Percentiles rank a stretch among this genome's conserved stretches.
phyloP scores from a whole-genome alignment of 345 rosid genomes.

The Populus ilicifolia region DNA sequence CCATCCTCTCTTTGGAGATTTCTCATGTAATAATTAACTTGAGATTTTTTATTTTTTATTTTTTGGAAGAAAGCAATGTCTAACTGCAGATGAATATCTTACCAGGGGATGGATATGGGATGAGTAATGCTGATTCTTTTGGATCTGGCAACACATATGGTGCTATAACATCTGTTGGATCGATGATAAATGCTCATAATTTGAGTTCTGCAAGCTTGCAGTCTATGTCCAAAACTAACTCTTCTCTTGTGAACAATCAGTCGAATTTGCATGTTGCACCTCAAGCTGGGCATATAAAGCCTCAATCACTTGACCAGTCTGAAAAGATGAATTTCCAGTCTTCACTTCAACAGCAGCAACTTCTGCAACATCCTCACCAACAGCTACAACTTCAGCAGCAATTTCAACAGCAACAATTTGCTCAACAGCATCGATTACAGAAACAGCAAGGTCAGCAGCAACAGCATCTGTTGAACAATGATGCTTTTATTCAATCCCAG shows the following conservation, averaged over 20 bases:
- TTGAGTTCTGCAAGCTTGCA: constrained; percentile 1
- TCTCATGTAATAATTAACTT: not conserved
- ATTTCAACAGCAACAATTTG: constrained; percentile 55
- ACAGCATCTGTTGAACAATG: constrained; percentile 43
- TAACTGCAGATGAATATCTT: constrained; percentile 15
- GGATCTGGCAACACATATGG: constrained; percentile 62
- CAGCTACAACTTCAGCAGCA: constrained; percentile 65
- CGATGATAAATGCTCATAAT: constrained; percentile 40
- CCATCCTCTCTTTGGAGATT: not conserved
- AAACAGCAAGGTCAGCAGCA: constrained; percentile 65
- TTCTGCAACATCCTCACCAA: constrained; percentile 49
- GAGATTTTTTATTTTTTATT: not conserved
- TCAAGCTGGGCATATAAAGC: constrained; percentile 39
- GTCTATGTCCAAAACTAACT: constrained; percentile 52
- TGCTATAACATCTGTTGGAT: constrained; percentile 47
- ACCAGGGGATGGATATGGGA: constrained; percentile 73
- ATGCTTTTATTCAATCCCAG: constrained; percentile 56
- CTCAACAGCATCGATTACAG: constrained; percentile 50
- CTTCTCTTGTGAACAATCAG: constrained; percentile 48
- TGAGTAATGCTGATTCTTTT: constrained; percentile 48
- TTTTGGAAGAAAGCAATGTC: constrained; percentile 5
- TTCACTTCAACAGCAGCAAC: constrained; percentile 40
- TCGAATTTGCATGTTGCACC: constrained; percentile 46
- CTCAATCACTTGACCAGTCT: constrained; percentile 42
- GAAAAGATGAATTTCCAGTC: constrained; percentile 55